These are phyloP conservation scores for Acrodontium crateriforme DNA, from an alignment of 2,329 filamentous ascomycete species.

Conservation along the genomic window DNA sequence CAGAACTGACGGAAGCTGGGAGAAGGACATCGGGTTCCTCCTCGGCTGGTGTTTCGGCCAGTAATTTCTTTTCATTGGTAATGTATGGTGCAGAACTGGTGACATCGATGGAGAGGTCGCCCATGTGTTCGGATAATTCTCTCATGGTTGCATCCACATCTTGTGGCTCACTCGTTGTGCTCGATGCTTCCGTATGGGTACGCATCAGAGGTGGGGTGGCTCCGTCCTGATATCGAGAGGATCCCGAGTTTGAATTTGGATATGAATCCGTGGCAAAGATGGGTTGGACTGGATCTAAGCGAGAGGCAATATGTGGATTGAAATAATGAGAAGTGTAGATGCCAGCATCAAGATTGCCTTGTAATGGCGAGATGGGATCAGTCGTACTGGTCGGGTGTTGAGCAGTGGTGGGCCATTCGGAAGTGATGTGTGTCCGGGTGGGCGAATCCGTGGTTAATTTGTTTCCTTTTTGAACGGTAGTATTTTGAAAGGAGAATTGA, in stretches of 20 bases:
- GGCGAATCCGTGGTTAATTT: background rate
- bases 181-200: constrained; percentile 14
- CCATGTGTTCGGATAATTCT: constrained; percentile 47
- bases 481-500: constrained; percentile 18
- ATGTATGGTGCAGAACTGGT: constrained; percentile 82
- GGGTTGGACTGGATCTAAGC: constrained; percentile 5
- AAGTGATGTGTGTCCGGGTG: background rate
- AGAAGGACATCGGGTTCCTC: constrained; percentile 60
- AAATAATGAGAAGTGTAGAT: constrained; percentile 6
- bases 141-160: constrained; percentile 19
- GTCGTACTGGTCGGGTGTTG: background rate
- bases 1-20: constrained; percentile 55
- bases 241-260: too few species aligned
- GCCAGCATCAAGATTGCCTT: background rate
- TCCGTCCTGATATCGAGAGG: too few species aligned
- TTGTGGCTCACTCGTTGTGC: constrained; percentile 17
- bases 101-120: constrained; percentile 76
- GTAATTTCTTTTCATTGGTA: constrained; percentile 44
- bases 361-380: background rate
- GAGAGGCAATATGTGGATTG: constrained; percentile 5
- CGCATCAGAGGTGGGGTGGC: constrained; percentile 8
- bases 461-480: background rate
- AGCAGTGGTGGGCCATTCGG: background rate
- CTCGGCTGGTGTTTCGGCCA: constrained; percentile 48
- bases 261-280: constrained; percentile 5